Percentiles rank a stretch among this genome's conserved stretches.
phyloP scores from a whole-genome alignment of 176 grass and related monocot genomes.

The Luzula sylvatica region DNA sequence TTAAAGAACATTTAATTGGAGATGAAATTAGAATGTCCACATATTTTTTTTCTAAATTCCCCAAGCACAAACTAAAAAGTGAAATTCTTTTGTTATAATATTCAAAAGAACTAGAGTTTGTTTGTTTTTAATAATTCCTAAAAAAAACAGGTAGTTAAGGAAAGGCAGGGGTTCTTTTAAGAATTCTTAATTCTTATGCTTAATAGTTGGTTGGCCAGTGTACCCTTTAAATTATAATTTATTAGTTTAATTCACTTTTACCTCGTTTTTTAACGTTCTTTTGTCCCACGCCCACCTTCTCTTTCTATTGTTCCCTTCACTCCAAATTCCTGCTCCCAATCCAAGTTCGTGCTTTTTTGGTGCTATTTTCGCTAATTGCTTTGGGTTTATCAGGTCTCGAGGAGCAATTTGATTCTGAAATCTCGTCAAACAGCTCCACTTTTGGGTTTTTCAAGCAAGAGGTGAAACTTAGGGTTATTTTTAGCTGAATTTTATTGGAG shows the following conservation, averaged over 20 bases:
- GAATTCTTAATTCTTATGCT: no score
- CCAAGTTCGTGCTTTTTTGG: neutral
- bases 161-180: no score
- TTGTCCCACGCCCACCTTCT: constrained; percentile 13
- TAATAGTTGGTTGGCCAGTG: no score
- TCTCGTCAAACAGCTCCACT: neutral
- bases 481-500: neutral
- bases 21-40: no score
- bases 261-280: constrained; percentile 18
- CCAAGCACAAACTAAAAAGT: no score
- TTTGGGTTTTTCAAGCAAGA: neutral
- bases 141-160: no score
- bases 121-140: no score
- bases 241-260: neutral
- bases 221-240: no score
- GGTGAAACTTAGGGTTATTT: neutral
- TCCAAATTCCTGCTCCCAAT: neutral
- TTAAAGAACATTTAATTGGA: no score
- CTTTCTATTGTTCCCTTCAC: neutral
- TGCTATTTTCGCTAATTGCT: neutral
- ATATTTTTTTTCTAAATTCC: no score
- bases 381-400: neutral
- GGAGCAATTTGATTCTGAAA: neutral
- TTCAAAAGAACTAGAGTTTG: no score
- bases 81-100: no score